Evolutionary conservation across 352 stramenopile genomes (phyloP), one percentile per base, ranked within the genome.

Genomic region (Thalassiosira hispida): DNA sequence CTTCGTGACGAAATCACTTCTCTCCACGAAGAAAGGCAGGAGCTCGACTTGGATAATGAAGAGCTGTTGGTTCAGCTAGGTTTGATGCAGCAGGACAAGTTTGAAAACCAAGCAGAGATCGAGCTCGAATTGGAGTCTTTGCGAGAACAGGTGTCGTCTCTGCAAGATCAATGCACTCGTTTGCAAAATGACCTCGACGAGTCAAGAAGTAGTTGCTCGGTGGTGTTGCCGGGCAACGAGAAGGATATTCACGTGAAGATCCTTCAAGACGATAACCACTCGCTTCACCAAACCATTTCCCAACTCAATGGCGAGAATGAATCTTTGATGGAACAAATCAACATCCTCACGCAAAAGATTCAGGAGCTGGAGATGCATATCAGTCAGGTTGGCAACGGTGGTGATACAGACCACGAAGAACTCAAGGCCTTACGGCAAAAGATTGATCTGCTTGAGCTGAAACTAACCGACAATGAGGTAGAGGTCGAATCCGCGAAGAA

Each of bases 41-140:
- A 85, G 53, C 60, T 88, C 60, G 77, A 81, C 52, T 23, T 77
- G n/a, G 77, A 84, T 51, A 85, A 81, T 52, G 61, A 86, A 79
- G 72, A 84, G 33, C 52, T 83, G 33, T 55, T 79, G 52, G 73
- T 81, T 44, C 83, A 80, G 55, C 79, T 84, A 7, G 67, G 51
- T 14, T 33, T 82, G 31, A 89, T 74, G 51, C 72, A 75, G 47
- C 71, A 81, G 60, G 83, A 72, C 51, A 82, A 72, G 59, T 67
- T 81, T 29, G 52, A 87, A 62, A 52, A 52, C 38, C 70, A 86
- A 56, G 69, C 68, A 9, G 65, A 78, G 40, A 59, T 52, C 8
- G 71, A 90, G 27, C 38, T 60, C 64, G 60, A 83, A 68, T 25
- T 90, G 20, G 61, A 61, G 16, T 31, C 44, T 31, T 73, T 92